Base-by-base conservation (phyloP, 495 filamentous ascomycete genomes). In the Neurospora sp. region DNA sequence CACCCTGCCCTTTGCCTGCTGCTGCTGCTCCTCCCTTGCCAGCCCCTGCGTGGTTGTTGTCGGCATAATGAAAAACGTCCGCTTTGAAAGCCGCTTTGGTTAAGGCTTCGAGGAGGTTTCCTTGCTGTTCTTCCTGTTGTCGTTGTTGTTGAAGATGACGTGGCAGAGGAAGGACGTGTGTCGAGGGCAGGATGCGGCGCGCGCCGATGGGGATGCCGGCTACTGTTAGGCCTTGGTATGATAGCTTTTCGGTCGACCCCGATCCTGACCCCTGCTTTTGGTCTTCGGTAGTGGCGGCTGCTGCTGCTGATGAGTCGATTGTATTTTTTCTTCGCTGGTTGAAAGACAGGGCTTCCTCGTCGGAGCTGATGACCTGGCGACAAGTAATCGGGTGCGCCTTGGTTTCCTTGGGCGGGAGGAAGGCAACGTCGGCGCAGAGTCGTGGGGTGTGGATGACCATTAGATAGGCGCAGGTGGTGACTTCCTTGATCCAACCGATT, bases 371-470 rank as follows among this genome's bases (percentile, higher is more conserved):
- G 68, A 97, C 89, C 70, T 90, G 88, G 8, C 87, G 87, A 77
- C 96, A 99, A 72, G 88, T 87, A 41, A 99, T 93, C 3, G 87
- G 78, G 78, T 97, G 89, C 7, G 93, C 90, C 70, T 90, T 89
- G 73, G 91, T 91, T 70, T 93, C 89, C 72, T 94, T 91, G 1
- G 94, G 93, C 9, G 95, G 94, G 45, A 93, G 85, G 81, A 99
- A 99, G 7, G 95, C 94, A 31, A 94, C 89, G 74, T 99, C 96
- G 78, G 92, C 90, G 81, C 96, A 99, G 61, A 99, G 89, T 2
- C 95, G 89, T 3, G 96, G 93, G 0, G 96, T 99, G 78, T 98
- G 92, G 70, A 99, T 89, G 1, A 97, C 89, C 93, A 99, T 97
- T 53, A 98, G 83, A 75, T 99, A 99, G 31, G 93, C 90, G 82